Evolutionary conservation across 352 stramenopile species (phyloP).

Genomic region (Globisporangium perplexum): DNA sequence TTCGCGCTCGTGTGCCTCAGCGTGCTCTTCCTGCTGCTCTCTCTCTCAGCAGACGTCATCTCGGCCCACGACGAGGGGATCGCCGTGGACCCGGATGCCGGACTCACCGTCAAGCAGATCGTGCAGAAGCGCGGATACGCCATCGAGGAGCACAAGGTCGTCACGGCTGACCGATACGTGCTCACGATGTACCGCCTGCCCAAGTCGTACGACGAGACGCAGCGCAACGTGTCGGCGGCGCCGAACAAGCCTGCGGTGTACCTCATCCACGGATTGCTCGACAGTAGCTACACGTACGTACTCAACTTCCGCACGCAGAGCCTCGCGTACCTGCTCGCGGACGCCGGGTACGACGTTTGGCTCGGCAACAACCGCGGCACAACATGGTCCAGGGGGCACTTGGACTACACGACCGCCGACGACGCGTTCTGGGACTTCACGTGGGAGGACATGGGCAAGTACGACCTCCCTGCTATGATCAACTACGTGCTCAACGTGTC

Average conservation of each 20-base stretch:
- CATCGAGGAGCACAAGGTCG: slow-evolving; percentile 40
- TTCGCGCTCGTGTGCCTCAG: neutral
- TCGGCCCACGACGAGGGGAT: slow-evolving; percentile 2
- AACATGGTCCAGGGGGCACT: slow-evolving; percentile 30
- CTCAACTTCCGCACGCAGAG: slow-evolving; percentile 50
- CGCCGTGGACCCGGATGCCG: slow-evolving; percentile 9
- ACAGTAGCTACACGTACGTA: slow-evolving; percentile 54
- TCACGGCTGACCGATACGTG: slow-evolving; percentile 42
- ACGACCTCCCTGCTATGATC: slow-evolving; percentile 46
- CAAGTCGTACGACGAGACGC: slow-evolving; percentile 38
- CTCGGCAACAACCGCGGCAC: slow-evolving; percentile 59
- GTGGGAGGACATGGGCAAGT: slow-evolving; percentile 49
- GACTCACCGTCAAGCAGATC: slow-evolving; percentile 12
- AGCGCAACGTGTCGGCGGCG: slow-evolving; percentile 10
- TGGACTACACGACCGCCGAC: slow-evolving; percentile 26
- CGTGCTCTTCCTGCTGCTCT: slow-evolving; percentile 1
- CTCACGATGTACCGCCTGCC: slow-evolving; percentile 51
- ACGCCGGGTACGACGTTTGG: slow-evolving; percentile 53
- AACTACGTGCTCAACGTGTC: slow-evolving; percentile 37
- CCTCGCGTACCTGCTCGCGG: slow-evolving; percentile 41
- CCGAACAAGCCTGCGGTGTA: slow-evolving; percentile 45
- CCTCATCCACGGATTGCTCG: slow-evolving; percentile 45
- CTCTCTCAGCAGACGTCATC: neutral
- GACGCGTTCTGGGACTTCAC: slow-evolving; percentile 48
- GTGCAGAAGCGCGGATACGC: slow-evolving; percentile 37